A percentile compares a stretch with the other conserved stretches of the same genome.
Conservation (phyloP, 176 grass and related monocot species). For the Aegilops tauschii region DNA sequence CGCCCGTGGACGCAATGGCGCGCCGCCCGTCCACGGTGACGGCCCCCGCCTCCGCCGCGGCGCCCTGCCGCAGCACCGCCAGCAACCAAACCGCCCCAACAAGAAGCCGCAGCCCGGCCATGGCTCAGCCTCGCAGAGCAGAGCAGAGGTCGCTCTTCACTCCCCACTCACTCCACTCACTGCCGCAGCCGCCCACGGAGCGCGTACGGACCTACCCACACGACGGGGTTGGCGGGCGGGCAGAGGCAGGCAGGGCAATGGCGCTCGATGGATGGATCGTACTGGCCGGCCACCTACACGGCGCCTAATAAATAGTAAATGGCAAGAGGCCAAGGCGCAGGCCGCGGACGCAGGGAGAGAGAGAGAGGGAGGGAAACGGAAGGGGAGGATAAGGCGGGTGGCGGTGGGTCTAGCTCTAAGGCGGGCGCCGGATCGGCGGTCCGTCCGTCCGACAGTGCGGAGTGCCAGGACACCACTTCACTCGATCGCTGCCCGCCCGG, state of each 20-base stretch:
- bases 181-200: too few species aligned
- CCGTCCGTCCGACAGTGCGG: neutral
- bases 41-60: neutral
- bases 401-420: neutral
- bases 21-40: conserved; percentile 42
- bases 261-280: neutral
- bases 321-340: neutral
- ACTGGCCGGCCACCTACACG: conserved; percentile 21
- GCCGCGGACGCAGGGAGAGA: neutral
- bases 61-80: conserved; percentile 35
- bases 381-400: neutral
- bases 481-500: neutral
- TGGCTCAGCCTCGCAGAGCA: neutral
- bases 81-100: conserved; percentile 28
- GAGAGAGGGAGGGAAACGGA: neutral
- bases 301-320: conserved; percentile 47
- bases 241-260: neutral
- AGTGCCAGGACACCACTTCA: neutral
- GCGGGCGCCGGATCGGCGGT: neutral
- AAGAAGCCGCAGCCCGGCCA: neutral
- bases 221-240: neutral
- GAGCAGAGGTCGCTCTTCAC: neutral
- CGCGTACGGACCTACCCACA: too few species aligned
- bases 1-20: conserved; percentile 63
- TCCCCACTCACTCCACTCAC: neutral